Evolutionary conservation across 371 early-diverging fungal genomes (phyloP).

Genomic region (Cokeromyces recurvatus): DNA sequence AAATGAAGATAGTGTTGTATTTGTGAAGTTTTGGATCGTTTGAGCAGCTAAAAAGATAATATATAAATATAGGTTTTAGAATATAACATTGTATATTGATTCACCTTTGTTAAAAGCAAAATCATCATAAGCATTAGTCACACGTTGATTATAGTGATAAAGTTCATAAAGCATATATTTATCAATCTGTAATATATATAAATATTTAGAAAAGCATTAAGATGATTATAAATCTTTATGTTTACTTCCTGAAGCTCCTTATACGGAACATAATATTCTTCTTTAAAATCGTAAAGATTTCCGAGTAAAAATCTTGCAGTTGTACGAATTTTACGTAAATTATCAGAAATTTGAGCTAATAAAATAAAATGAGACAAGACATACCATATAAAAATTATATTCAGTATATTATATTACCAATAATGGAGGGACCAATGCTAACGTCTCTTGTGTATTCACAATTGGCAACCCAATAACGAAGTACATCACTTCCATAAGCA

Average conservation of each 20-base stretch:
- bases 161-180: constrained; percentile 67
- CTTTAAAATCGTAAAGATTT: constrained; percentile 67
- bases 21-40: constrained; percentile 66
- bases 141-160: constrained; percentile 51
- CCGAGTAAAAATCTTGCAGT: constrained; percentile 80
- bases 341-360: constrained; percentile 58
- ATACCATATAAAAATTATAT: no score
- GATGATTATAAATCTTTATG: no score
- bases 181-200: constrained; percentile 46
- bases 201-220: no score
- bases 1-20: constrained; percentile 66
- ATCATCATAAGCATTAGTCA: constrained; percentile 58
- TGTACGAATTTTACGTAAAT: constrained; percentile 72
- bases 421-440: constrained; percentile 64
- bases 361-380: no score
- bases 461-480: constrained; percentile 83
- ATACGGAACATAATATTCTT: constrained; percentile 47
- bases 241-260: constrained; percentile 45
- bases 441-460: constrained; percentile 82
- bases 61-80: no score
- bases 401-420: constrained; percentile 43
- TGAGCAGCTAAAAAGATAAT: constrained; percentile 43
- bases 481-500: constrained; percentile 82
- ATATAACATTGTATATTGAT: no score
- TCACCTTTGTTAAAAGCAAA: constrained; percentile 68